These are phyloP conservation scores for Fusarium metavorans DNA, from an alignment of 2,329 filamentous ascomycete species.

Conservation along the genomic window DNA sequence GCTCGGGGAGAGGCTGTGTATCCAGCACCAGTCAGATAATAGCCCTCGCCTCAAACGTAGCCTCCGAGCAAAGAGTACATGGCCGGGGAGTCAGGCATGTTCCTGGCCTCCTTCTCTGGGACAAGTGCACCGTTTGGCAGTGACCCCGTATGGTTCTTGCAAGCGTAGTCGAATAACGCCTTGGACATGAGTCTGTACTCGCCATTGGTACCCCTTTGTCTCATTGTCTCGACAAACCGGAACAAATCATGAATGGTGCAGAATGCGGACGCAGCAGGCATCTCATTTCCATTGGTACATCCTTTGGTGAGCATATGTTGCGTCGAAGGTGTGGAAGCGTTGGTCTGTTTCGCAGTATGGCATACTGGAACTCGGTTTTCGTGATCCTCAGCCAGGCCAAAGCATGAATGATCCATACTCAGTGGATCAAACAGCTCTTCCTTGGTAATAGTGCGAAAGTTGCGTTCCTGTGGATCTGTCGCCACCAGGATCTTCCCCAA, in stretches of 20 bases:
- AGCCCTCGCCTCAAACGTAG: neutral
- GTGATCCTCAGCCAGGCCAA: neutral
- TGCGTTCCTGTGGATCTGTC: neutral
- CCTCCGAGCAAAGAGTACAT: neutral
- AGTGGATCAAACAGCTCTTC: neutral
- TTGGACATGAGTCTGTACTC: neutral
- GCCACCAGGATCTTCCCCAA: neutral
- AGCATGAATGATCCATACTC: neutral
- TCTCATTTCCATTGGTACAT: neutral
- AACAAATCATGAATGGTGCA: neutral
- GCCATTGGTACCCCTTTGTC: neutral
- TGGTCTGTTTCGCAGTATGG: neutral
- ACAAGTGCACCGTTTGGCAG: neutral
- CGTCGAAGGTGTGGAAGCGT: neutral
- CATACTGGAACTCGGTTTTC: neutral
- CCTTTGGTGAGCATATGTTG: neutral
- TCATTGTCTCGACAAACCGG: neutral
- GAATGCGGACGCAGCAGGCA: neutral
- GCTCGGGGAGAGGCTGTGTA: neutral
- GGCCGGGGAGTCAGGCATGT: neutral
- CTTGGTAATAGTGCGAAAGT: neutral
- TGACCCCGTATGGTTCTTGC: neutral
- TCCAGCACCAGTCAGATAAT: neutral
- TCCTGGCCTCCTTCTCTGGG: neutral
- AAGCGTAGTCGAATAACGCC: neutral